Base-by-base conservation (phyloP, 805 yeast genomes). In the Sugiyamaella qingdaonensis region DNA sequence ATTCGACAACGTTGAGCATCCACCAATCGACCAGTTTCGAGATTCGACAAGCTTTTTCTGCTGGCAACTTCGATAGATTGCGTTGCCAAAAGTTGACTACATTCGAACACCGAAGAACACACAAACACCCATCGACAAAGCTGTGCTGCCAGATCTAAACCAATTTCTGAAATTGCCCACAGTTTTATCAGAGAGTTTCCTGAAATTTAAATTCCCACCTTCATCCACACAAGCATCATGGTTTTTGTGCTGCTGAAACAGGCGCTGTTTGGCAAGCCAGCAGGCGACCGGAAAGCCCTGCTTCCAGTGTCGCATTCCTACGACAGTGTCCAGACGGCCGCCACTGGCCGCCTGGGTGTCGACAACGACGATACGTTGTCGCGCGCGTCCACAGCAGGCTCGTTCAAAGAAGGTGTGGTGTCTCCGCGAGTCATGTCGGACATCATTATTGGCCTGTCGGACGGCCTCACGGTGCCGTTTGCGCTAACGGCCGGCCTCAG, bases 391-490 rank as follows among this genome's bases (percentile, higher is more conserved):
- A 42, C 60, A 1, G 41, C 50, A 10, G 34, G 36, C 11, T 47
- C 59, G 5, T 42, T 52, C 34, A 47, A 46, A 18, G 59, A 48
- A 19, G 57, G 61, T 13, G 37, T 59, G 39, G 64, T 63, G n/a
- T 53, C 60, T 27, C 99, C 99, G 9, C 81, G 99, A 68, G 91
- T 91, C 24, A 88, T 92, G 85, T 84, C 94, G 45, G 98, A 92
- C 68, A 78, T 88, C 52, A 89, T 92, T 60, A 92, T 92, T 65
- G 99, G 99, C 4, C 79, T 92, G 48, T 84, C 94, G 34, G 99
- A 92, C 68, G 99, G 99, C 3, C 78, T 92, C 59, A 92, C 98
- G 0, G 99, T 92, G 39, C 99, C 99, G n/a, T 92, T 92, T 76
- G 99, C 99, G 1, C 78, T 94, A 61, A 94, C 98, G 1, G 98